These are phyloP conservation scores for Flaveria ramosissima DNA, from an alignment of 129 eudicot genomes.

Conservation along the genomic window DNA sequence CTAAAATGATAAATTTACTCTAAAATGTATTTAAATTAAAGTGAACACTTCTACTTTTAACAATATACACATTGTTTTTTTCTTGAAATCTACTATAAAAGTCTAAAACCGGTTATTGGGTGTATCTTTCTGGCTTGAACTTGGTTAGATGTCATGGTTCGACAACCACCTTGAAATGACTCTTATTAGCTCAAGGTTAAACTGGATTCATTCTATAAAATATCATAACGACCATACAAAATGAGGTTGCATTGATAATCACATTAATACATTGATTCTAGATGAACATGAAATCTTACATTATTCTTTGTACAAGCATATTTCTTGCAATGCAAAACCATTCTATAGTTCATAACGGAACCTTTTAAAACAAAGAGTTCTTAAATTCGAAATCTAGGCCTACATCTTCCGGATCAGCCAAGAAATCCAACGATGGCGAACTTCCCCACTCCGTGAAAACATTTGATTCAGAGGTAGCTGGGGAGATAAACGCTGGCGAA, in stretches of 20 bases:
- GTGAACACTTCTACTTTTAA: no score
- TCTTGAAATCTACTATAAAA: no score
- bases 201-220: not conserved
- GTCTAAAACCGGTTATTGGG: no score
- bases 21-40: no score
- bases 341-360: not conserved
- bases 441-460: constrained; percentile 47
- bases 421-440: constrained; percentile 60
- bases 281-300: constrained; percentile 13
- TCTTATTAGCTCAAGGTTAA: no score
- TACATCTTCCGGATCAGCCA: constrained; percentile 36
- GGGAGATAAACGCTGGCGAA: constrained; percentile 58
- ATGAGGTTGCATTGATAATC: not conserved
- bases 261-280: not conserved
- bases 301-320: not conserved
- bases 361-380: constrained; percentile 40
- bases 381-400: constrained; percentile 50
- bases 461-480: constrained; percentile 58
- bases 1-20: no score
- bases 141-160: no score
- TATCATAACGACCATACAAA: not conserved
- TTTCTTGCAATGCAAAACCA: not conserved
- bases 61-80: no score
- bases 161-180: no score
- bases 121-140: no score